phyloP scores from a whole-genome alignment of 1,284 basidiomycete genomes.

The Trichosporon coremiiforme region DNA sequence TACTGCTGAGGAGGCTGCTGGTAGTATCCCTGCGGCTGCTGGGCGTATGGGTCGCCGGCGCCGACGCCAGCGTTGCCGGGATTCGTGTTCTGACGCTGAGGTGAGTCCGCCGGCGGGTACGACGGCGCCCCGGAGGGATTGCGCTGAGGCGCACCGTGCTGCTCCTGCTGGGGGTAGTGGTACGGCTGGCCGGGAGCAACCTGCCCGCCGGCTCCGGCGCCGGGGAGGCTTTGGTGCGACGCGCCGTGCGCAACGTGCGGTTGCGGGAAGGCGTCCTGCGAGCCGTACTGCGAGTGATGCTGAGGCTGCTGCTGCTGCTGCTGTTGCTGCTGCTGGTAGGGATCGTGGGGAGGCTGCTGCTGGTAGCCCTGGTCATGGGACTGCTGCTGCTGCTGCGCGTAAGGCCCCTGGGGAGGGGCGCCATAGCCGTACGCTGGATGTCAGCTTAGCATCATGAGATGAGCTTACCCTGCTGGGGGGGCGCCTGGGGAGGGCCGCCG shows the following conservation, averaged over 20 bases:
- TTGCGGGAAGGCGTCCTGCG: conserved; percentile 23
- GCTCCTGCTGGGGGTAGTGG: conserved; percentile 28
- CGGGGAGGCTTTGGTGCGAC: conserved; percentile 9
- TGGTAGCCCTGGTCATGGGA: conserved; percentile 26
- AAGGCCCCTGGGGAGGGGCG: conserved; percentile 31
- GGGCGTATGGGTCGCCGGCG: conserved; percentile 29
- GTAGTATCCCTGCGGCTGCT: conserved; percentile 13
- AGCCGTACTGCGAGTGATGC: conserved; percentile 18
- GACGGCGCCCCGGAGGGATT: conserved; percentile 33
- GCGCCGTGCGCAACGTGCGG: conserved; percentile 39
- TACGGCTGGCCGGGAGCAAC: conserved; percentile 24
- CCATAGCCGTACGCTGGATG: conserved; percentile 35
- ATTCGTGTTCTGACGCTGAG: conserved; percentile 38
- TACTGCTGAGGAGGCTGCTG: conserved; percentile 26
- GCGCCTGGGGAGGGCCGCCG: conserved; percentile 33
- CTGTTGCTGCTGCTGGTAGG: conserved; percentile 17
- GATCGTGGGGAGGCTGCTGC: conserved; percentile 20
- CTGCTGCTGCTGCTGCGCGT: conserved; percentile 34
- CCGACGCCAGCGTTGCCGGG: conserved; percentile 47
- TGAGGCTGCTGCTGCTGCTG: conserved; percentile 6
- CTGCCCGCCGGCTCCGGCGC: neutral
- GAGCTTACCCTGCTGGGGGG: conserved; percentile 36
- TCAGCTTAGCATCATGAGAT: conserved; percentile 4
- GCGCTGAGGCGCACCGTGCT: conserved; percentile 17
- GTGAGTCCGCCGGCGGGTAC: conserved; percentile 34